Evolutionary conservation across 2,329 filamentous ascomycete species (phyloP).

Genomic region (Fusarium sp.): DNA sequence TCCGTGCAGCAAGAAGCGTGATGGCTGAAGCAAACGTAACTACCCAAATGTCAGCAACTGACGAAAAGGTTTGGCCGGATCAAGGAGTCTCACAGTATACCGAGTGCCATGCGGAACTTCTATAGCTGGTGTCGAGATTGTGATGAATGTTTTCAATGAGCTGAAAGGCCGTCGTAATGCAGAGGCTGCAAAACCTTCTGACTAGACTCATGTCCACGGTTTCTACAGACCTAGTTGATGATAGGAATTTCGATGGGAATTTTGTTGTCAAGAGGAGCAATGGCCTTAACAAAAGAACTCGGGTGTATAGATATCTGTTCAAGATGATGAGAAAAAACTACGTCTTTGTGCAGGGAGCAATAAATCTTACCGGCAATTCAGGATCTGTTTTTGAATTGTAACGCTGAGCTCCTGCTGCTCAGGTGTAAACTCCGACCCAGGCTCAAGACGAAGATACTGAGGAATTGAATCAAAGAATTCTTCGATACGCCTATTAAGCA

Average conservation of each 20-base stretch:
- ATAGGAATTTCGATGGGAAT: background rate
- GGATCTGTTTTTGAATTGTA: background rate
- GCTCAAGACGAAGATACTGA: background rate
- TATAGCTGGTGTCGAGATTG: background rate
- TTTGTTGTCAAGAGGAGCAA: background rate
- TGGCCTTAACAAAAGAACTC: background rate
- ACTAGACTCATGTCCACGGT: background rate
- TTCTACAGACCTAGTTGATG: background rate
- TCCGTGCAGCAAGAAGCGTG: background rate
- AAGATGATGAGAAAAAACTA: rapidly evolving
- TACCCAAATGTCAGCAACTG: background rate
- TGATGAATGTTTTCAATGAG: background rate
- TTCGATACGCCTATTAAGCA: background rate
- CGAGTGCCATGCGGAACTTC: background rate
- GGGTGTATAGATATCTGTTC: background rate
- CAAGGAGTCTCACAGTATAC: background rate
- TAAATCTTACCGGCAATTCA: background rate
- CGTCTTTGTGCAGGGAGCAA: rapidly evolving
- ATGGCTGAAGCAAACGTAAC: background rate
- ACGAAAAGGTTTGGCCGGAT: too few relatives aligned
- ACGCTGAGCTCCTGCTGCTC: background rate
- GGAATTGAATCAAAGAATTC: background rate
- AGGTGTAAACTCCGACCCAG: background rate
- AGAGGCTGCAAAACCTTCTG: background rate
- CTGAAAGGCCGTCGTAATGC: background rate